Base-by-base conservation (phyloP, 2,329 filamentous ascomycete genomes). In the Hypomyces perniciosus region DNA sequence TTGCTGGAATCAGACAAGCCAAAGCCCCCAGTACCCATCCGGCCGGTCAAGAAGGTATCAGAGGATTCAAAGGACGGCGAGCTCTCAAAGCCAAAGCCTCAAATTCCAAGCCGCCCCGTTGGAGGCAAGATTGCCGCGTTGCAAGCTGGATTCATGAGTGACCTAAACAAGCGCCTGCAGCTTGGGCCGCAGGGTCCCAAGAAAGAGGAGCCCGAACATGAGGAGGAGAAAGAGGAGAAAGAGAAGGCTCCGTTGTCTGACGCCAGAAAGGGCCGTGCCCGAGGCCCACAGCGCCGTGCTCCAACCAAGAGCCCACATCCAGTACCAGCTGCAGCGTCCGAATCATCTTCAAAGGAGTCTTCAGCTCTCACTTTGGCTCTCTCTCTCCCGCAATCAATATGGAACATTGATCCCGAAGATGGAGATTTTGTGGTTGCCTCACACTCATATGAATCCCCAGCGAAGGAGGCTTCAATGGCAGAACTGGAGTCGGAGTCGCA, bases 101-200 rank as follows among this genome's bases (percentile, higher is more conserved):
- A 83, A 0, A 80, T 97, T 2, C 91, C 93, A 8, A 67, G 57
- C 31, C 83, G 90, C 42, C 88, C 90, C 2, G 78, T 79, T 40
- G 88, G 88, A 8, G 81, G 83, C 61, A 97, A 97, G 73, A 95
- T 99, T 65, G 90, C 91, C 12, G 87, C 89, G 27, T 74, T 99
- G 31, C 90, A 95, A 69, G 88, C 88, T 35, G 90, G 88, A 3
- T 97, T 99, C 68, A 83, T 99, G 78, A 90, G 84, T 41, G 92
- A 97, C 63, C 74, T 99, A 39, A 96, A 97, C 68, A 91, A 90
- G 61, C 86, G 90, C 44, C 75, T 99, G 29, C 85, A 90, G 63
- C 72, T 95, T 34, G 93, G 93, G 1, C 92, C 91, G n/a, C 84
- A 88, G 59, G 81, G 78, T 8, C 80, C 84, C 2, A 91, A 90